Evolutionary conservation across 2,329 filamentous ascomycete genomes (phyloP).

Genomic region (Ascocoryne sarcoides): DNA sequence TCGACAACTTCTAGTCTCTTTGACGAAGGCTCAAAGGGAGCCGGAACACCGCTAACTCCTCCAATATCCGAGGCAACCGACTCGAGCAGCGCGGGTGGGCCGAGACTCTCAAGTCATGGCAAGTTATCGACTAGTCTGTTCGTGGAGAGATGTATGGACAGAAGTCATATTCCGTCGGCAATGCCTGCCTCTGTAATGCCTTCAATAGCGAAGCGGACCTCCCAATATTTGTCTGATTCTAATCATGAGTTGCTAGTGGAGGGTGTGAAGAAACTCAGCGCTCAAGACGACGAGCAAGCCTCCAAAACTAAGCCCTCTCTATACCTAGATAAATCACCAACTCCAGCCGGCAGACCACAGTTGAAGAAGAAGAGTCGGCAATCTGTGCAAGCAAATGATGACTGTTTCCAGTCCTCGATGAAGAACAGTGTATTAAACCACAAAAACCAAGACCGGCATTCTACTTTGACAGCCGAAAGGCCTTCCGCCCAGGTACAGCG

Average conservation of each 20-base stretch:
- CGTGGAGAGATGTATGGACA: no score
- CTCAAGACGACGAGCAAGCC: not conserved
- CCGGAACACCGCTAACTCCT: slow-evolving; percentile 1
- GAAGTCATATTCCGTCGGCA: no score
- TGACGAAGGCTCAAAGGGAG: not conserved
- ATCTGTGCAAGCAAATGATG: no score
- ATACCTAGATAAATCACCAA: not conserved
- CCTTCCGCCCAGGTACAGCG: not conserved
- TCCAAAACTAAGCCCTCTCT: not conserved
- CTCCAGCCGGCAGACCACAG: not conserved
- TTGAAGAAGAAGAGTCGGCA: not conserved
- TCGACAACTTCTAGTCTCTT: not conserved
- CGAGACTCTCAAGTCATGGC: not conserved
- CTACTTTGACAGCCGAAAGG: not conserved
- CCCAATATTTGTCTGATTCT: not conserved
- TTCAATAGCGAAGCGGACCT: not conserved
- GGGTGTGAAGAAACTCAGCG: not conserved
- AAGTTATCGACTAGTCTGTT: no score
- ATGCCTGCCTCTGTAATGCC: not conserved
- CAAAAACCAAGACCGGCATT: not conserved
- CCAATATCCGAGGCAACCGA: not conserved
- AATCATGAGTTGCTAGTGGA: slow-evolving; percentile 1
- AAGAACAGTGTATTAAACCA: no score
- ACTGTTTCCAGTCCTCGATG: no score
- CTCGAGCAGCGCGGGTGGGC: not conserved